Percentiles rank a stretch among this genome's conserved stretches.
Conservation (phyloP, 2,329 filamentous ascomycete species). For the Colletotrichum cereale region DNA sequence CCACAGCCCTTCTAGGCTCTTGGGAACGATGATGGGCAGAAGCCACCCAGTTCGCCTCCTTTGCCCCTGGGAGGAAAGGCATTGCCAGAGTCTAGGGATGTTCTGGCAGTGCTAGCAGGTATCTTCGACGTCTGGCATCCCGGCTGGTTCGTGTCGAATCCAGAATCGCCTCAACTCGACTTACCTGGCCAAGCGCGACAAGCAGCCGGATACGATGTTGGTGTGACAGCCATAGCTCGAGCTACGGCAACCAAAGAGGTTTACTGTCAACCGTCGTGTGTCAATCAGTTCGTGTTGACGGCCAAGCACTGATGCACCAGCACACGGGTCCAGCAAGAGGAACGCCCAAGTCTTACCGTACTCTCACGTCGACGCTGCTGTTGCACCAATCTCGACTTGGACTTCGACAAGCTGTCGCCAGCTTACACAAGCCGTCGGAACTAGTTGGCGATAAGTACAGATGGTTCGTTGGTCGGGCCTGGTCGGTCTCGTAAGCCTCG, state of each 20-base stretch:
- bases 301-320: background rate
- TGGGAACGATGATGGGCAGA: background rate
- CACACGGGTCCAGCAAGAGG: background rate
- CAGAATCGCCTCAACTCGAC: background rate
- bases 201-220: background rate
- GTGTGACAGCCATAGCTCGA: constrained; percentile 28
- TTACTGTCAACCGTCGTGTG: constrained; percentile 24
- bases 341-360: background rate
- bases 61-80: background rate
- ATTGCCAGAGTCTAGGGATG: background rate
- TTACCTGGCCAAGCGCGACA: constrained; percentile 3
- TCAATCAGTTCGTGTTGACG: constrained; percentile 4
- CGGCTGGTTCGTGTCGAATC: constrained; percentile 3
- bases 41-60: background rate
- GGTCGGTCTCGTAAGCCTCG: constrained; percentile 18
- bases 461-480: constrained; percentile 13
- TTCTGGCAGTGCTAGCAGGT: background rate
- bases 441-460: background rate
- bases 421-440: background rate
- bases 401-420: background rate
- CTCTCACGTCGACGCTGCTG: background rate
- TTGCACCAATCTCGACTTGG: background rate
- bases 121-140: background rate
- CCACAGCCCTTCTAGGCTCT: no score
- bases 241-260: constrained; percentile 15